phyloP scores from a whole-genome alignment of 257 asterid species.

The Solanum gandarillasii region DNA sequence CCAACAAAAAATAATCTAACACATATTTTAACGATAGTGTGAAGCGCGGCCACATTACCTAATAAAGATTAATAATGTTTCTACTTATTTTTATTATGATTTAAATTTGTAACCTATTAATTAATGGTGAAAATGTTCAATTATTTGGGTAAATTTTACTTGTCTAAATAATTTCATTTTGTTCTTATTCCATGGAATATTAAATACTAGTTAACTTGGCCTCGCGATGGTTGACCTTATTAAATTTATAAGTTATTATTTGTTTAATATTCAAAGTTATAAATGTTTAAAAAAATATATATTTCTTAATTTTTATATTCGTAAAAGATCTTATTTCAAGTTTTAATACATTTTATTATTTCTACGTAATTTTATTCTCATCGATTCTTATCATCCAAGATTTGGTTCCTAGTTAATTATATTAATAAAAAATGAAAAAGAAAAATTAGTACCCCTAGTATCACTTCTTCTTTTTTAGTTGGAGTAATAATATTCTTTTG shows the following conservation, averaged over 20 bases:
- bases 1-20: no score
- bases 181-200: no score
- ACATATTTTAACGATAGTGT: no score
- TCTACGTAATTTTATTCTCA: not conserved
- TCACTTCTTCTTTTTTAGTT: not conserved
- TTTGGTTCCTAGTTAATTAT: not conserved
- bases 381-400: not conserved
- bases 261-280: not conserved
- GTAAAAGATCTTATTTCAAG: not conserved
- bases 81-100: no score
- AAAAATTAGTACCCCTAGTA: not conserved
- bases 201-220: not conserved
- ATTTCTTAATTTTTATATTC: not conserved
- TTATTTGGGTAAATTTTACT: no score
- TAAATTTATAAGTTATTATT: not conserved
- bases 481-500: not conserved
- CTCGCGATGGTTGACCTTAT: not conserved
- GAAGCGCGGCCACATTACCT: no score
- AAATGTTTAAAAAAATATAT: not conserved
- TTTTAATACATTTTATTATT: not conserved
- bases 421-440: no score
- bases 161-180: no score
- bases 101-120: no score
- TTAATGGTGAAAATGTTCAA: no score
- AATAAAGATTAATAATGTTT: no score